phyloP scores from a whole-genome alignment of 345 rosid genomes.

The Lepidium didymum region DNA sequence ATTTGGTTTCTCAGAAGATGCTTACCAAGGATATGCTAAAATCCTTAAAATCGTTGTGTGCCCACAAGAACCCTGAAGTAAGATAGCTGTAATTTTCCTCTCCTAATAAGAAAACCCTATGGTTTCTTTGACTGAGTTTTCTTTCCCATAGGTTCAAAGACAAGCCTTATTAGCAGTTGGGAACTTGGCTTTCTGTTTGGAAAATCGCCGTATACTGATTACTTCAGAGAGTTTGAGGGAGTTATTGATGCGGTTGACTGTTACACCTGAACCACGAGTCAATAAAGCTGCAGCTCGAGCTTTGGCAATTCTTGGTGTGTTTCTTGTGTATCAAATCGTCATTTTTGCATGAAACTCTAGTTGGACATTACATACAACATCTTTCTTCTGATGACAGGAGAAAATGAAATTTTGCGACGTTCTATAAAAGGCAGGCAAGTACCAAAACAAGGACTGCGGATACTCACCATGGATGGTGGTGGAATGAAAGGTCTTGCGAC shows the following conservation, averaged over 20 bases:
- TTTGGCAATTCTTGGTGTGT: conserved; percentile 91
- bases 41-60: conserved; percentile 76
- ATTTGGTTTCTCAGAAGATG: conserved; percentile 83
- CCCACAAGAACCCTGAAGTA: conserved; percentile 78
- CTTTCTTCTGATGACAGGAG: conserved; percentile 50
- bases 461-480: conserved; percentile 99
- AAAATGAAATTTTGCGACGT: conserved; percentile 87
- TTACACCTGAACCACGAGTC: conserved; percentile 70
- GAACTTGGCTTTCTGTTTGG: conserved; percentile 88
- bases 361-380: not conserved
- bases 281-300: conserved; percentile 98
- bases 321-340: not conserved
- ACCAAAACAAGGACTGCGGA: conserved; percentile 88
- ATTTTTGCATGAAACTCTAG: not conserved
- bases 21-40: conserved; percentile 77
- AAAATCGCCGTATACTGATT: conserved; percentile 82
- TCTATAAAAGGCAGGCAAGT: conserved; percentile 85
- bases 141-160: conserved; percentile 71
- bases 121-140: conserved; percentile 15
- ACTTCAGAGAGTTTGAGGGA: conserved; percentile 95
- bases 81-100: conserved; percentile 18
- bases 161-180: conserved; percentile 86
- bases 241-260: conserved; percentile 77
- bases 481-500: conserved; percentile 99
- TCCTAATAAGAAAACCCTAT: conserved; percentile 4